Percentiles rank a stretch among this genome's conserved stretches.
Conservation (phyloP, 1,139 yeast genomes). For the Yamadazyma taylorii region DNA sequence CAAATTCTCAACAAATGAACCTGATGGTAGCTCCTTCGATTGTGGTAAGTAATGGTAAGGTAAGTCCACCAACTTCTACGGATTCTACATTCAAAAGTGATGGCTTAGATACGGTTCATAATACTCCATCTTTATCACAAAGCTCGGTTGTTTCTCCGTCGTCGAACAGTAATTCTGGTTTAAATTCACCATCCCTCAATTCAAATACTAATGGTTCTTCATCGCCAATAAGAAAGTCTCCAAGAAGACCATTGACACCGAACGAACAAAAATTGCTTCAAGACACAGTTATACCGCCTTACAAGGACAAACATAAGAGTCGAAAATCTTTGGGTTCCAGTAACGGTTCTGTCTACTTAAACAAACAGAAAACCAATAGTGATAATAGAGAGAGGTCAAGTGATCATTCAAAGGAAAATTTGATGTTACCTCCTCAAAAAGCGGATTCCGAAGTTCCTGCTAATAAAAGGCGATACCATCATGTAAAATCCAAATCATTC, state of each 20-base stretch:
- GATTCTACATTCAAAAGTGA: conserved; percentile 21
- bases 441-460: conserved; percentile 1
- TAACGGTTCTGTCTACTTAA: neutral
- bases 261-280: conserved; percentile 30
- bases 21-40: conserved; percentile 21
- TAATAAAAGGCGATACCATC: conserved; percentile 2
- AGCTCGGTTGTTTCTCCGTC: conserved; percentile 3
- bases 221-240: conserved; percentile 14
- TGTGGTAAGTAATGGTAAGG: conserved; percentile 17
- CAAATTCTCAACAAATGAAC: conserved; percentile 2
- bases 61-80: conserved; percentile 20
- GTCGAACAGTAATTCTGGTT: neutral
- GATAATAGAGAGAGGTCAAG: neutral
- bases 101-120: conserved; percentile 14
- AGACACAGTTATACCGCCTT: conserved; percentile 32
- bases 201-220: conserved; percentile 1
- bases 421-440: conserved; percentile 1
- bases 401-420: conserved; percentile 1
- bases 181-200: conserved; percentile 3
- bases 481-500: conserved; percentile 15
- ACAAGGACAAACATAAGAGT: conserved; percentile 10
- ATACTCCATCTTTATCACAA: conserved; percentile 9
- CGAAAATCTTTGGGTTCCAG: neutral
- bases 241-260: conserved; percentile 30
- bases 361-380: neutral